These are phyloP conservation scores for Solanum raphanifolium DNA, from an alignment of 257 asterid species.

Conservation along the genomic window DNA sequence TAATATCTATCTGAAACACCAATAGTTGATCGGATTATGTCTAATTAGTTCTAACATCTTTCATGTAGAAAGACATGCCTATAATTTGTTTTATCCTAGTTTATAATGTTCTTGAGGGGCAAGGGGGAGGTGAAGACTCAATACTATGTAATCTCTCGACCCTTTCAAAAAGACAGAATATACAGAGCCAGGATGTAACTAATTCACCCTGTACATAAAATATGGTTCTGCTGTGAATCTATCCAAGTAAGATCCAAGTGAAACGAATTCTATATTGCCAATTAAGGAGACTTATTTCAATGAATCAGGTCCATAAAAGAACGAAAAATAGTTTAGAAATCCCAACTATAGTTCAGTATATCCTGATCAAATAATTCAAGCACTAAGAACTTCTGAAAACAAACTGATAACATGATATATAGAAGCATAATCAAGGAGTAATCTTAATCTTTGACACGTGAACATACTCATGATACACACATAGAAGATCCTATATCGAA, in stretches of 20 bases:
- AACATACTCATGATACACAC: rapidly evolving
- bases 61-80: background rate
- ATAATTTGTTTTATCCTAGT: background rate
- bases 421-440: background rate
- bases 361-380: background rate
- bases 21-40: background rate
- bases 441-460: background rate
- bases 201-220: background rate
- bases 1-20: background rate
- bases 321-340: background rate
- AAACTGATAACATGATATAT: background rate
- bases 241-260: background rate
- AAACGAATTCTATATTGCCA: background rate
- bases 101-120: background rate
- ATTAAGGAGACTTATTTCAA: background rate
- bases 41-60: background rate
- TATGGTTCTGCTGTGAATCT: background rate
- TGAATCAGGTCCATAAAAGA: background rate
- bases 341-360: background rate
- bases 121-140: background rate
- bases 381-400: background rate
- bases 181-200: background rate
- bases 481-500: background rate
- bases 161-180: background rate
- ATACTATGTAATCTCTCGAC: background rate